A percentile compares a stretch with the other conserved stretches of the same genome.
These are phyloP conservation scores for Orbilia oligospora DNA, from an alignment of 2,329 filamentous ascomycete species.

Conservation along the genomic window DNA sequence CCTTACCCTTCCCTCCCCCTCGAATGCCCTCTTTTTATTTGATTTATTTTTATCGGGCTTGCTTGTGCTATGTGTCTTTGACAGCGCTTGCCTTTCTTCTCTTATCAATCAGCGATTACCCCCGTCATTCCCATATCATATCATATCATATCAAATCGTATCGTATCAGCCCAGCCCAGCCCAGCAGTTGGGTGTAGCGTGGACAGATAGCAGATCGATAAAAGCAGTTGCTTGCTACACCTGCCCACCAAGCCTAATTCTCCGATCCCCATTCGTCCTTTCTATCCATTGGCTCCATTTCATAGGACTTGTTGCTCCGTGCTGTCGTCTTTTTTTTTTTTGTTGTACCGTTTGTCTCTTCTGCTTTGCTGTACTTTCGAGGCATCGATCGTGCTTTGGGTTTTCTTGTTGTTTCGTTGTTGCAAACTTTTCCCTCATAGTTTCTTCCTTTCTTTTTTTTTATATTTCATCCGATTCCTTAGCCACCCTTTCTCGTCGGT, in stretches of 20 bases:
- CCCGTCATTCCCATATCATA: constrained; percentile 32
- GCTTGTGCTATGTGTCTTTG: constrained; percentile 34
- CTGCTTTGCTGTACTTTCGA: constrained; percentile 62
- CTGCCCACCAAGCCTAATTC: constrained; percentile 51
- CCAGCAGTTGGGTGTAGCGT: constrained; percentile 35
- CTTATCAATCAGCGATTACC: constrained; percentile 50
- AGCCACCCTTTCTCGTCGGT: constrained; percentile 24
- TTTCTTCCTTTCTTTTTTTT: constrained; percentile 31
- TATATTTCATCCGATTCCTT: constrained; percentile 24
- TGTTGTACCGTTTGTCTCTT: constrained; percentile 61
- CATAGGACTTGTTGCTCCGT: constrained; percentile 37
- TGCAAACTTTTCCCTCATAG: constrained; percentile 61
- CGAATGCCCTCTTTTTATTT: constrained; percentile 21
- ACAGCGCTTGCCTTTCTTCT: constrained; percentile 25
- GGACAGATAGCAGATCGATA: constrained; percentile 53
- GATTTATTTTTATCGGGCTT: constrained; percentile 33
- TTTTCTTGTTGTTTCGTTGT: constrained; percentile 65
- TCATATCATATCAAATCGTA: constrained; percentile 48
- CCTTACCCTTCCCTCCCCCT: constrained; percentile 38
- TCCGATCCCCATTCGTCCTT: constrained; percentile 40
- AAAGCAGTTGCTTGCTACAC: constrained; percentile 53
- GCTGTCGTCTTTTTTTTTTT: constrained; percentile 34
- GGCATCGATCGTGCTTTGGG: constrained; percentile 61
- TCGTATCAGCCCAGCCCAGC: constrained; percentile 23
- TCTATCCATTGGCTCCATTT: constrained; percentile 43